Percentiles rank a stretch among this genome's conserved stretches.
Evolutionary conservation across 345 rosid genomes (phyloP).

Genomic region (Rhodamnia rubescens): DNA sequence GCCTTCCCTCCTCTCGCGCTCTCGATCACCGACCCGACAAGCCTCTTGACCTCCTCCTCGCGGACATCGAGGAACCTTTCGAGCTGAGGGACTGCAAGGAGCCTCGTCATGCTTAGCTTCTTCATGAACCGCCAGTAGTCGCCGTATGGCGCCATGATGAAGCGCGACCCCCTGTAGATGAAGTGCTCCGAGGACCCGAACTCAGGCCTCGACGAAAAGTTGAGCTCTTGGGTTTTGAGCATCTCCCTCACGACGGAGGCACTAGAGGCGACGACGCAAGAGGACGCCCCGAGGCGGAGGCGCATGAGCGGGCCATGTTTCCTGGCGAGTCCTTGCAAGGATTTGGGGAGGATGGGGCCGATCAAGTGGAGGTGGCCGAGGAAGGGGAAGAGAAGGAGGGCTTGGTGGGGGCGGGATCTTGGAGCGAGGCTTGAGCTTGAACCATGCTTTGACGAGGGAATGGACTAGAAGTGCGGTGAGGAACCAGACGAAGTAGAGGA

Average conservation of each 20-base stretch:
- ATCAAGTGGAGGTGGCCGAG: slow-evolving; percentile 34
- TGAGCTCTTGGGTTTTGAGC: slow-evolving; percentile 17
- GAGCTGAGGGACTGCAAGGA: slow-evolving; percentile 20
- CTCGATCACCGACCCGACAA: slow-evolving; percentile 4
- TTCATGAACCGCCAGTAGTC: slow-evolving; percentile 27
- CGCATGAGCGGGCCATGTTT: slow-evolving; percentile 23
- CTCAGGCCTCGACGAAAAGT: slow-evolving; percentile 19
- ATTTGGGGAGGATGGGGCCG: slow-evolving; percentile 10
- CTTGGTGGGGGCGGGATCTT: slow-evolving; percentile 19
- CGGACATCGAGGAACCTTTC: slow-evolving; percentile 7
- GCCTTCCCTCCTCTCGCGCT: slow-evolving; percentile 9
- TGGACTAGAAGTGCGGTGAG: slow-evolving; percentile 4
- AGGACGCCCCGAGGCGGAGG: slow-evolving; percentile 13
- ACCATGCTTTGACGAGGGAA: slow-evolving; percentile 3
- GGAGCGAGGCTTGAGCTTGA: background rate
- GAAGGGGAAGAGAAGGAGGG: slow-evolving; percentile 28
- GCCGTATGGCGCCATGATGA: slow-evolving; percentile 14
- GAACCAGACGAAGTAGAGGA: slow-evolving; percentile 12
- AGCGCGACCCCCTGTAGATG: slow-evolving; percentile 13
- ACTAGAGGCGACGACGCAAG: slow-evolving; percentile 15
- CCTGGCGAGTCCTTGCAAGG: slow-evolving; percentile 13
- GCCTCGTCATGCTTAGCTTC: slow-evolving; percentile 21
- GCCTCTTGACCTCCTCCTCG: slow-evolving; percentile 12
- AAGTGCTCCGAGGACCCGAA: slow-evolving; percentile 16
- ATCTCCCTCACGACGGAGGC: slow-evolving; percentile 13